Evolutionary conservation across 257 asterid species (phyloP), one percentile per base, ranked within the genome.

Genomic region (Capsicum chinense): DNA sequence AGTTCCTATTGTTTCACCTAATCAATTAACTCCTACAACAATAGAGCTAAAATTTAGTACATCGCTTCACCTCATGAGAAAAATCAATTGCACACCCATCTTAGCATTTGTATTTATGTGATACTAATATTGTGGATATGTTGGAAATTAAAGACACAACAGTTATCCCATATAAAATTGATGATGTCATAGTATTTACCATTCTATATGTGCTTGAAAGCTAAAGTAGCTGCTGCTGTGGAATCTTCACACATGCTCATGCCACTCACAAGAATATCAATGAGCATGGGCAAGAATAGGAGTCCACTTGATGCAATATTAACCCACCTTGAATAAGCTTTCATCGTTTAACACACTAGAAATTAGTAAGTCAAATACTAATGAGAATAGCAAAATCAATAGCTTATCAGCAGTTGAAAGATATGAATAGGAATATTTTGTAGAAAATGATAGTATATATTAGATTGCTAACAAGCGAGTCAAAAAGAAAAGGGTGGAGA

Each of bases 311-410:
- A 89, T 56, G 97, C 90, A 85, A 91, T 91, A 89, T 95, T 95
- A 79, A 95, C 95, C 99, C 98, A 95, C 85, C 90, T 93, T 87
- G 99, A 93, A 89, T 93, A 95, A 81, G 97, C 98, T 88, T 98
- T 98, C 79, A 95, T 90, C 13, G 91, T 91, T 82, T 90, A 91
- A 92, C 98, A 95, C 68, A 94, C 99, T 95, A 50, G 37, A 64
- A 86, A 80, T 82, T 12, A 37, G 67, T 56, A 79, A 39, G 83
- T 79, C 42, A 59, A 13, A 85, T 83, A 79, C 26, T 84, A 83
- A 12, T 59, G 70, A 35, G 64, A 74, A 62, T 12, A 74, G 56
- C 56, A 58, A 59, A 64, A 63, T 63, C 85, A 54, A 56, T 68
- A 48, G 12, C 67, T 81, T 54, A 21, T 50, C 26, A 42, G 35